Evolutionary conservation across 441 rosid species (phyloP).

Genomic region (Gossypium gossypioides): DNA sequence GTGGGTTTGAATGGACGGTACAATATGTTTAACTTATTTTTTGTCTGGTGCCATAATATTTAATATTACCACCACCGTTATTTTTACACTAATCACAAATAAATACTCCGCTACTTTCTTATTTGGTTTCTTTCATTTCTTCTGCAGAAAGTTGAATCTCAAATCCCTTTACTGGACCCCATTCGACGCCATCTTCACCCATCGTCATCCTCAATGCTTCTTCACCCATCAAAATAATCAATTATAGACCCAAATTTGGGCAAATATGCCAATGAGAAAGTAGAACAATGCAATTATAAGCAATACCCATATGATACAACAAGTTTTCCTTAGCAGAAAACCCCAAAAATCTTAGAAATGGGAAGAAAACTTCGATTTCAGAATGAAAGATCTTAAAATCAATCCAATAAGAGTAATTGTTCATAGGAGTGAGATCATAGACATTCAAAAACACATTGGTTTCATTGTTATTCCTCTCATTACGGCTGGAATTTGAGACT

Average conservation of each 20-base stretch:
- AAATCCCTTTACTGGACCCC: too few relatives aligned
- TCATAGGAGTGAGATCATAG: constrained; percentile 80
- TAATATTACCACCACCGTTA: rapidly evolving
- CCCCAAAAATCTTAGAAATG: neutral
- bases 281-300: neutral
- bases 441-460: constrained; percentile 54
- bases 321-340: constrained; percentile 6
- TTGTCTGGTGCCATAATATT: rapidly evolving
- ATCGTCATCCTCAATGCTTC: too few relatives aligned
- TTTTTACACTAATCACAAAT: rapidly evolving
- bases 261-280: too few relatives aligned
- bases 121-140: too few relatives aligned
- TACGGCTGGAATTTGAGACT: constrained; percentile 22
- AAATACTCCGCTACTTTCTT: too few relatives aligned
- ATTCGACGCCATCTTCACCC: too few relatives aligned
- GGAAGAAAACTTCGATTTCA: constrained; percentile 61
- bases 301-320: constrained; percentile 3
- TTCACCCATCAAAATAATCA: too few relatives aligned
- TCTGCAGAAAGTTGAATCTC: too few relatives aligned
- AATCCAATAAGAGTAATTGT: constrained; percentile 74
- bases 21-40: rapidly evolving
- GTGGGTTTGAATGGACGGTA: too few relatives aligned
- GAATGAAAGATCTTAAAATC: constrained; percentile 90
- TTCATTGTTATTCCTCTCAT: constrained; percentile 7
- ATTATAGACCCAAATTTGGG: too few relatives aligned